Conservation (phyloP, 257 asterid genomes). For the Fraxinus cuspidata region DNA sequence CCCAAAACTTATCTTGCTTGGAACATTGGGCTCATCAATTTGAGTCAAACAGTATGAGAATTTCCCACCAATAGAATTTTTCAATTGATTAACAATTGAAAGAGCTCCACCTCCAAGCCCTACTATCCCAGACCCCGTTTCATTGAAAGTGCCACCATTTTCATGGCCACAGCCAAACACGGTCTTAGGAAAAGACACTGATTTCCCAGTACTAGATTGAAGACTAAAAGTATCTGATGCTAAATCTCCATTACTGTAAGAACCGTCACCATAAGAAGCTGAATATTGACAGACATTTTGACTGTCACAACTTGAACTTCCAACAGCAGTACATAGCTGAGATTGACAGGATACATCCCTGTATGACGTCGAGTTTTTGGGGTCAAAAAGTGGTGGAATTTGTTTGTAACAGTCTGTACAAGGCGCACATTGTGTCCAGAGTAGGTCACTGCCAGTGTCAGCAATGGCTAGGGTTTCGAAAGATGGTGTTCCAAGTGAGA, state of each 20-base stretch:
- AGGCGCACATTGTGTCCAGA: slow-evolving; percentile 66
- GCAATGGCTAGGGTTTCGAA: slow-evolving; percentile 41
- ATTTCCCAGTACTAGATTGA: slow-evolving; percentile 16
- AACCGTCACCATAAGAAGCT: slow-evolving; percentile 39
- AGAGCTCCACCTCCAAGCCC: slow-evolving; percentile 58
- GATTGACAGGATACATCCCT: slow-evolving; percentile 32
- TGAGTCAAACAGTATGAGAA: slow-evolving; percentile 61
- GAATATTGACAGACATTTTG: slow-evolving; percentile 34
- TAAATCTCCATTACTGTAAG: slow-evolving; percentile 42
- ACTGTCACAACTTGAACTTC: slow-evolving; percentile 7
- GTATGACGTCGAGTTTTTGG: slow-evolving; percentile 27
- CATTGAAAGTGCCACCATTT: slow-evolving; percentile 42
- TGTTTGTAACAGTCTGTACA: slow-evolving; percentile 51
- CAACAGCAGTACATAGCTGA: slow-evolving; percentile 22
- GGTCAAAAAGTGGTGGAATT: slow-evolving; percentile 49
- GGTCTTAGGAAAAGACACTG: slow-evolving; percentile 32
- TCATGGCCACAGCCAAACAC: slow-evolving; percentile 59
- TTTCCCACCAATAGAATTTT: slow-evolving; percentile 30
- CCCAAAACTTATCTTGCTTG: slow-evolving; percentile 61
- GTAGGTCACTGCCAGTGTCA: slow-evolving; percentile 65
- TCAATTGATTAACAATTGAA: slow-evolving; percentile 50
- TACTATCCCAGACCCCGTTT: slow-evolving; percentile 44
- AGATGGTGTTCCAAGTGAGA: slow-evolving; percentile 59
- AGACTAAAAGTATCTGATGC: slow-evolving; percentile 49
- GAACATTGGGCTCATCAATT: not conserved